Conservation (phyloP, 257 asterid genomes). For the Fraxinus anomala region DNA sequence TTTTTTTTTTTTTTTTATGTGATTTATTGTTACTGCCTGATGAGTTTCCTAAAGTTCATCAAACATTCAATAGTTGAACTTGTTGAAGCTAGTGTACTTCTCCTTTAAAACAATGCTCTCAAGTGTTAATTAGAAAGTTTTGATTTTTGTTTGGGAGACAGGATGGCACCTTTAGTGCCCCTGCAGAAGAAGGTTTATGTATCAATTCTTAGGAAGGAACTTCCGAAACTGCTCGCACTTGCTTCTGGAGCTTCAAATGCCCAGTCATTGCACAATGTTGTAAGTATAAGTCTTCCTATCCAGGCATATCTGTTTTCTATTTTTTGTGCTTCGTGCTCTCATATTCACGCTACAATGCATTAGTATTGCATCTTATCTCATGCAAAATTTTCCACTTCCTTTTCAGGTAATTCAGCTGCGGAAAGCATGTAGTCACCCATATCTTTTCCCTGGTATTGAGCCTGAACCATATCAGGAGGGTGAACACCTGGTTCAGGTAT, state of each 20-base stretch:
- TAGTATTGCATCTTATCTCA: conserved; percentile 26
- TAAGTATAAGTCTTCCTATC: conserved; percentile 36
- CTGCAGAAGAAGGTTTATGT: conserved; percentile 80
- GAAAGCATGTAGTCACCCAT: conserved; percentile 97
- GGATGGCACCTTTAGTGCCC: conserved; percentile 81
- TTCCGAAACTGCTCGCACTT: conserved; percentile 79
- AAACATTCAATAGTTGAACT: conserved; percentile 22
- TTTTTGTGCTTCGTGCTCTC: conserved; percentile 20
- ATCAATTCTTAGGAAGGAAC: conserved; percentile 88
- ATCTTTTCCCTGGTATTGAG: conserved; percentile 95
- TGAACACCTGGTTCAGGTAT: conserved; percentile 94
- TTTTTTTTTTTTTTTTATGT: conserved; percentile 4
- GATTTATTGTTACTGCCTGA: conserved; percentile 15
- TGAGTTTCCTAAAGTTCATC: conserved; percentile 15
- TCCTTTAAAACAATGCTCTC: background rate
- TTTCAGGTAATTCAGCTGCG: conserved; percentile 91
- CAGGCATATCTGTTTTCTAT: background rate
- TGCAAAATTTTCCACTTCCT: conserved; percentile 28
- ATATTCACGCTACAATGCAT: conserved; percentile 3
- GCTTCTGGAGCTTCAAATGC: conserved; percentile 74
- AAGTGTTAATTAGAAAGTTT: conserved; percentile 21
- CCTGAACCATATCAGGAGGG: conserved; percentile 99
- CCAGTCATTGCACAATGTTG: conserved; percentile 79
- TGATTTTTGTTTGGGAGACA: conserved; percentile 32
- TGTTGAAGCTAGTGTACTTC: conserved; percentile 13